Conservation (phyloP, 164 flowering plant species). For the Malania oleifera region DNA sequence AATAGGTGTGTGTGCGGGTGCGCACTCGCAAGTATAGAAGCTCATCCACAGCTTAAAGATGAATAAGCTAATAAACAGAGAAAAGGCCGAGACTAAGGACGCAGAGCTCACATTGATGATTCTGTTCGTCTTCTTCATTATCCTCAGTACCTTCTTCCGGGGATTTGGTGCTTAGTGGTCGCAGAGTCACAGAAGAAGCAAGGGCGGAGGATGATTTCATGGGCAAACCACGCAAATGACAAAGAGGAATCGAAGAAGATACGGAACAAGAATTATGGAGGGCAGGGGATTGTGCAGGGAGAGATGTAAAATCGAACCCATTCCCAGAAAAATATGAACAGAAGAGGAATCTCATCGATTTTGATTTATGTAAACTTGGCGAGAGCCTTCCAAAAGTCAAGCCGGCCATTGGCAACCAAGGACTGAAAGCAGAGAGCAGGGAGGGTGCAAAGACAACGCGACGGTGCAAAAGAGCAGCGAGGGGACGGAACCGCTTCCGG, state of each 20-base stretch:
- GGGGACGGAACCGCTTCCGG: too few species aligned
- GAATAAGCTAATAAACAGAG: neutral
- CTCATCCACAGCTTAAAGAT: too few species aligned
- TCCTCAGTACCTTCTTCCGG: conserved; percentile 9
- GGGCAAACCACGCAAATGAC: conserved; percentile 7
- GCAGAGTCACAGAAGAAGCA: conserved; percentile 17
- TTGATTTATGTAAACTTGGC: too few species aligned
- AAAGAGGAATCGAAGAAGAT: conserved; percentile 2
- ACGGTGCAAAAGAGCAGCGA: too few species aligned
- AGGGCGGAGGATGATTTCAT: conserved; percentile 8
- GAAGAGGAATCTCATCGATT: neutral
- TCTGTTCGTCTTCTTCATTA: conserved; percentile 4
- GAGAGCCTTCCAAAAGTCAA: too few species aligned
- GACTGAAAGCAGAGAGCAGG: too few species aligned
- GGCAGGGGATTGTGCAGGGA: neutral
- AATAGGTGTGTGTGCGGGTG: too few species aligned
- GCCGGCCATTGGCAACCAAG: too few species aligned
- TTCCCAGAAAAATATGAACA: neutral
- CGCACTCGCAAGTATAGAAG: too few species aligned
- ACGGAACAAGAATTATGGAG: conserved; percentile 15
- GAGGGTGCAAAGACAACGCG: too few species aligned
- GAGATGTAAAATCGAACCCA: neutral
- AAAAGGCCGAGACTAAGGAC: neutral
- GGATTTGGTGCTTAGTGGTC: conserved; percentile 8
- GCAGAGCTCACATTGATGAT: conserved; percentile 9